Conservation (phyloP, 2,329 filamentous ascomycete species). For the Xenosphaeropsis pyriputrescens region DNA sequence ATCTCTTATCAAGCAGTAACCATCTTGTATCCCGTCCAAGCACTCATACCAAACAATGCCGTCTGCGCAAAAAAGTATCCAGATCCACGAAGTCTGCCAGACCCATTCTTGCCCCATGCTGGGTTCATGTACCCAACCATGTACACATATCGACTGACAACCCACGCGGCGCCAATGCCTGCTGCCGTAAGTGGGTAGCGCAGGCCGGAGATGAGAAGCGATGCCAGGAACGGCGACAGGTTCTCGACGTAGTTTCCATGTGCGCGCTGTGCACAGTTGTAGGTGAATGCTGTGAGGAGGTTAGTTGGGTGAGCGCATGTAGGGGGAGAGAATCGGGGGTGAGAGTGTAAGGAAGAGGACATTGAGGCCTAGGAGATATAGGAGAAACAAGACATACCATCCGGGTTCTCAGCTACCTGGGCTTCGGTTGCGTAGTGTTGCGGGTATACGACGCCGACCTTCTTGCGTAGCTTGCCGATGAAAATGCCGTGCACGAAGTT, state of each 20-base stretch:
- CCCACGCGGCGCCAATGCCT: conserved; percentile 35
- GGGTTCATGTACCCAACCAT: conserved; percentile 31
- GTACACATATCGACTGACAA: conserved; percentile 35
- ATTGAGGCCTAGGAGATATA: no score
- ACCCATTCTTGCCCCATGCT: conserved; percentile 5
- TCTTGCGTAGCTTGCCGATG: conserved; percentile 33
- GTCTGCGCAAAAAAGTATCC: conserved; percentile 11
- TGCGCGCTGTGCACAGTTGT: conserved; percentile 52
- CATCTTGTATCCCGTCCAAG: conserved; percentile 10
- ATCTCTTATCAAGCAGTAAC: conserved; percentile 1
- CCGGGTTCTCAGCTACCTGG: conserved; percentile 35
- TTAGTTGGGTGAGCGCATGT: neutral
- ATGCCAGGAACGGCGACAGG: conserved; percentile 33
- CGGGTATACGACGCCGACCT: conserved; percentile 39
- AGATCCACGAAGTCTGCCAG: conserved; percentile 11
- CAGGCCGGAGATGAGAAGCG: conserved; percentile 40
- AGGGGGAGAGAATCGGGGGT: neutral
- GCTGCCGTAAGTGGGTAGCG: conserved; percentile 35
- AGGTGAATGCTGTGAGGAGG: conserved; percentile 24
- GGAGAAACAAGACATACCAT: conserved; percentile 15
- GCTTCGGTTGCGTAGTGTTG: conserved; percentile 39
- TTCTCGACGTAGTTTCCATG: conserved; percentile 53
- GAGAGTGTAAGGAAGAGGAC: no score
- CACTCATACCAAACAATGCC: conserved; percentile 12
- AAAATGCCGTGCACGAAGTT: conserved; percentile 35